Evolutionary conservation across 2,329 filamentous ascomycete species (phyloP), one percentile per base, ranked within the genome.

Genomic region (Madurella fahalii): DNA sequence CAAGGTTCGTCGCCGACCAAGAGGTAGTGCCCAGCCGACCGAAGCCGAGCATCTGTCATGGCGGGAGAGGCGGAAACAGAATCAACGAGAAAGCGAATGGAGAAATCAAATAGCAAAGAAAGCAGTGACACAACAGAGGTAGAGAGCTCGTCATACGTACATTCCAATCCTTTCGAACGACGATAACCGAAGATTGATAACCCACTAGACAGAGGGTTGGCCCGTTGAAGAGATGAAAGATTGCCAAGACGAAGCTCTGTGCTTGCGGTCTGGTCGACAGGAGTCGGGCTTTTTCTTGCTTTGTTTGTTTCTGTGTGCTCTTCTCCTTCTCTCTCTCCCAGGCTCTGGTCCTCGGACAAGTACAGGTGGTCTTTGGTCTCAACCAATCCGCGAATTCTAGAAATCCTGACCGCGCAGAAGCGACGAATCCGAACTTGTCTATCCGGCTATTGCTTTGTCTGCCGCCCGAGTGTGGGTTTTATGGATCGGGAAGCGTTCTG

Each of bases 191-290:
- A 15, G 41, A 40, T 12, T 40, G 32, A 39, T n/a, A 17, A 47
- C 45, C 32, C 32, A 25, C 31, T 25, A 25, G 25, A 53, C 16
- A 42, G 32, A 47, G 41, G 41, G 46, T 25, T 37, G 49, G 57
- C 57, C 51, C 61, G 59, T 64, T 73, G 72, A 72, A 67, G 65
- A 69, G 71, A 58, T 52, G 52, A 56, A 58, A 52, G 51, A 55
- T 50, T 52, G 34, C 40, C 47, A 77, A 82, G 80, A 84, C 73
- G 80, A 82, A 83, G 81, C 81, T 84, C 81, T 83, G 72, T 84
- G 78, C 81, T 82, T 78, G 71, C 74, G 71, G 71, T 76, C 76
- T 73, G 58, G 53, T 53, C 2, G 57, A 59, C 59, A 63, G 61
- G 59, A 55, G 52, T 47, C 37, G 45, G 54, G 71, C 74, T 74